Percentiles rank a stretch among this genome's conserved stretches.
phyloP scores from a whole-genome alignment of 164 flowering plant genomes.

The Houttuynia cordata region DNA sequence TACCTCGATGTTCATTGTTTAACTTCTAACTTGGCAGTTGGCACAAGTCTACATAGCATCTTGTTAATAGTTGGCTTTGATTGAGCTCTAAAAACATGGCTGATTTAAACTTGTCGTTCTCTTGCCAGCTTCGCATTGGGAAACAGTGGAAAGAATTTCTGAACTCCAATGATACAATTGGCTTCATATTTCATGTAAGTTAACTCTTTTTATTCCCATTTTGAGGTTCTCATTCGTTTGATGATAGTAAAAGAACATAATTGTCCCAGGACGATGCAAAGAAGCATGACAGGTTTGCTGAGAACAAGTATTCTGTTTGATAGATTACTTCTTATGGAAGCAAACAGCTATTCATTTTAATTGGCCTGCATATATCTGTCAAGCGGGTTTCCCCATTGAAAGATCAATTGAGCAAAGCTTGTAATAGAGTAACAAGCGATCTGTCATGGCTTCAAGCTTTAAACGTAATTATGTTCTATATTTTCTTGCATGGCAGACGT shows the following conservation, averaged over 20 bases:
- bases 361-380: too few species aligned
- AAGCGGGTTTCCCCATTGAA: too few species aligned
- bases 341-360: not conserved
- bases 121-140: slow-evolving; percentile 52
- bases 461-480: too few species aligned
- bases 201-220: not conserved
- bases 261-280: slow-evolving; percentile 1
- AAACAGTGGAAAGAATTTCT: slow-evolving; percentile 77
- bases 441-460: too few species aligned
- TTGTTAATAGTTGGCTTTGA: too few species aligned
- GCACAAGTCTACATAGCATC: not conserved
- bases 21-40: not conserved
- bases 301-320: not conserved
- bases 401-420: too few species aligned
- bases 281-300: slow-evolving; percentile 1
- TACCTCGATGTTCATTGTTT: not conserved
- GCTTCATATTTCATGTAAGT: slow-evolving; percentile 50
- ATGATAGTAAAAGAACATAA: not conserved
- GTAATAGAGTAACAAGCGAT: too few species aligned
- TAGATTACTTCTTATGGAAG: not conserved
- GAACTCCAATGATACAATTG: slow-evolving; percentile 49
- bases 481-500: too few species aligned
- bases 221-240: not conserved
- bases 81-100: not conserved
- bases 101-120: not conserved